These are phyloP conservation scores for Pharnaceum exiguum DNA, from an alignment of 148 eudicot species.

Conservation along the genomic window DNA sequence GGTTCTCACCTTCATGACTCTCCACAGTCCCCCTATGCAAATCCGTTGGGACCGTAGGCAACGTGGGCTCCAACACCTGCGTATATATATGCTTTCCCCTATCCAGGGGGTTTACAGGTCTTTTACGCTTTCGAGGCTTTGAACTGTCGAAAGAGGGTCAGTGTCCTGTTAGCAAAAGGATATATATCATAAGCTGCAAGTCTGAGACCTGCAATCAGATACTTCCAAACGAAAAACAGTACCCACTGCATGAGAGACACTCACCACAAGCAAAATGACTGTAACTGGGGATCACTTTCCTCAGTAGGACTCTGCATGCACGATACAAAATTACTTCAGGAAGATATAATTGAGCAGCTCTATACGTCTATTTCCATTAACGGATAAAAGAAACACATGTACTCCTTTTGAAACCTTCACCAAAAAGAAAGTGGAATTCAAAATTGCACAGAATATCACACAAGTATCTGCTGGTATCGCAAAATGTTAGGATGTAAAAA, in stretches of 20 bases:
- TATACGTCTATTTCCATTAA: too few species aligned
- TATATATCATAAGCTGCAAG: slow-evolving; percentile 6
- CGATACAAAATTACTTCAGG: not conserved
- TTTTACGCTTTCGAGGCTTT: slow-evolving; percentile 62
- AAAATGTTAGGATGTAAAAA: too few species aligned
- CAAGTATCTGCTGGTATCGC: too few species aligned
- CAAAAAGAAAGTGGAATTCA: too few species aligned
- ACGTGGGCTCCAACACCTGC: slow-evolving; percentile 46
- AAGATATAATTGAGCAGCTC: not conserved
- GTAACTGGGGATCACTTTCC: slow-evolving; percentile 64
- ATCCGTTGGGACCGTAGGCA: slow-evolving; percentile 31
- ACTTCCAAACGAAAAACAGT: slow-evolving; percentile 33
- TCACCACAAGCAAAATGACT: slow-evolving; percentile 65
- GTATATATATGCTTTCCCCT: slow-evolving; percentile 64
- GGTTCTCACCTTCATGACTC: slow-evolving; percentile 45
- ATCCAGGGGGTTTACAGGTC: slow-evolving; percentile 39
- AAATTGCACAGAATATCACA: too few species aligned
- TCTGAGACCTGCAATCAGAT: not conserved
- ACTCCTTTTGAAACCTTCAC: too few species aligned
- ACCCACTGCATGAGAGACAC: slow-evolving; percentile 8
- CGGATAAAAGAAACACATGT: too few species aligned
- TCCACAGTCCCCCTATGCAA: slow-evolving; percentile 26
- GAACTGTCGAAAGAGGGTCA: slow-evolving; percentile 45
- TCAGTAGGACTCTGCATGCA: slow-evolving; percentile 52
- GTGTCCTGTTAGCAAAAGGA: slow-evolving; percentile 14